These are phyloP conservation scores for Globisporangium uncinulatum DNA, from an alignment of 352 stramenopile species.

Conservation along the genomic window DNA sequence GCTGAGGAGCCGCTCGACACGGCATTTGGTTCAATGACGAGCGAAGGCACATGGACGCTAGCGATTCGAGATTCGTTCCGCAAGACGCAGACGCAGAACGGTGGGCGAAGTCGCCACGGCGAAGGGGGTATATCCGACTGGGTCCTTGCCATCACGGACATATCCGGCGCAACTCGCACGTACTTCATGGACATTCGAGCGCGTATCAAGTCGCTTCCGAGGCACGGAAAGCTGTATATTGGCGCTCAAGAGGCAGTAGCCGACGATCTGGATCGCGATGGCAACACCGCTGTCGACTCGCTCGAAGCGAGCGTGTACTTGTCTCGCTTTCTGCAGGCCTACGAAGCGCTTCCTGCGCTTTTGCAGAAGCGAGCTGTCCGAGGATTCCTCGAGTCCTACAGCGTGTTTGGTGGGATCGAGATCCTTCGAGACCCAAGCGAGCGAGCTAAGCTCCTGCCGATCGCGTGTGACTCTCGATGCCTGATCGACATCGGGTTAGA, in stretches of 20 bases:
- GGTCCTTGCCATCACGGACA: conserved; percentile 58
- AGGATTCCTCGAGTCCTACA: conserved; percentile 44
- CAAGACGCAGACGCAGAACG: conserved; percentile 13
- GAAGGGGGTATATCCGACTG: conserved; percentile 69
- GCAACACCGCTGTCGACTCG: conserved; percentile 47
- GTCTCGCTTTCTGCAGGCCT: conserved; percentile 41
- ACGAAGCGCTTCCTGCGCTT: conserved; percentile 30
- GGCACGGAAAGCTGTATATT: conserved; percentile 64
- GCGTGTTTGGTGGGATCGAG: conserved; percentile 35
- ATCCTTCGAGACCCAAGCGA: conserved; percentile 44
- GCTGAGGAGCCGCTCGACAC: conserved; percentile 56
- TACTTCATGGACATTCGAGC: conserved; percentile 73
- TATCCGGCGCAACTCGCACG: conserved; percentile 33
- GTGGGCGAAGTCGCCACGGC: conserved; percentile 16
- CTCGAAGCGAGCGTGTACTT: conserved; percentile 53
- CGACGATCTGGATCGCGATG: conserved; percentile 58
- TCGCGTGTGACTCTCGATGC: conserved; percentile 47
- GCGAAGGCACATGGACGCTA: conserved; percentile 57
- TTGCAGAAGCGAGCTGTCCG: conserved; percentile 34
- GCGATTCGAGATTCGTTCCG: conserved; percentile 32
- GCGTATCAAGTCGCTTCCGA: conserved; percentile 52
- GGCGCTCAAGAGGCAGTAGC: conserved; percentile 44
- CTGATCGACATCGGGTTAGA: conserved; percentile 38
- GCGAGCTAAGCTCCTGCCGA: conserved; percentile 43
- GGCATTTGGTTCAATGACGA: conserved; percentile 38